A percentile compares a stretch with the other conserved stretches of the same genome.
These are phyloP conservation scores for Micractinium sp. DNA, from an alignment of 139 green algal species.

Conservation along the genomic window DNA sequence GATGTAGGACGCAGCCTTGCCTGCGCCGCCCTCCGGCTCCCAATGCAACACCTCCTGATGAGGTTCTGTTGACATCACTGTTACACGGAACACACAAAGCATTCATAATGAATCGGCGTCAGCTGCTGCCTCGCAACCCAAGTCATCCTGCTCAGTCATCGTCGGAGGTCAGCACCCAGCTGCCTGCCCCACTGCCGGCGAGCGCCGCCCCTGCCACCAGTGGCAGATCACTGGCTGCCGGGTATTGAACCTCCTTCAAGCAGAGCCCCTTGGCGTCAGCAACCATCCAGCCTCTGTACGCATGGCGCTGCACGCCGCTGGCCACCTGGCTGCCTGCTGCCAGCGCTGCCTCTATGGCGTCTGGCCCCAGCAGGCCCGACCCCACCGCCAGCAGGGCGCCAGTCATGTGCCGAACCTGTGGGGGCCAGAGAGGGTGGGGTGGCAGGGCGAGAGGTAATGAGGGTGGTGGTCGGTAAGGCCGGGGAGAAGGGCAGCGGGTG, in stretches of 20 bases:
- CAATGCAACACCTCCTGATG: too few relatives aligned
- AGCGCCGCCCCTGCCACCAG: not conserved
- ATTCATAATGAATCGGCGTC: not conserved
- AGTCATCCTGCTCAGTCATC: not conserved
- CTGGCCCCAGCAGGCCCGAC: conserved; percentile 24
- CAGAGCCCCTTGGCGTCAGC: conserved; percentile 60
- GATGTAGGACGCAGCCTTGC: too few relatives aligned
- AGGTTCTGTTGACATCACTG: too few relatives aligned
- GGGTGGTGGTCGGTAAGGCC: too few relatives aligned
- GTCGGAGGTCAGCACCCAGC: not conserved
- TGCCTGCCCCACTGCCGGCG: too few relatives aligned
- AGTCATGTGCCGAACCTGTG: conserved; percentile 74
- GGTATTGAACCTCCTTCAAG: conserved; percentile 37
- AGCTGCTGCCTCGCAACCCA: not conserved
- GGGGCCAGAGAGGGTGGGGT: not conserved
- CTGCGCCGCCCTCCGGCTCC: too few relatives aligned
- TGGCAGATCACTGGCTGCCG: not conserved
- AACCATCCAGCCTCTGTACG: conserved; percentile 60
- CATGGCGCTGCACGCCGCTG: conserved; percentile 11
- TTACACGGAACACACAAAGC: not conserved
- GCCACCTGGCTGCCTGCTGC: not conserved
- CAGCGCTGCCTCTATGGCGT: conserved; percentile 13
- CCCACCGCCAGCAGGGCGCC: conserved; percentile 65
- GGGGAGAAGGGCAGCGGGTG: too few relatives aligned
- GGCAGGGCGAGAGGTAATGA: not conserved